Percentiles rank a stretch among this genome's conserved stretches.
phyloP scores from a whole-genome alignment of 148 eudicot genomes.

The Tetragonia tetragonoides region DNA sequence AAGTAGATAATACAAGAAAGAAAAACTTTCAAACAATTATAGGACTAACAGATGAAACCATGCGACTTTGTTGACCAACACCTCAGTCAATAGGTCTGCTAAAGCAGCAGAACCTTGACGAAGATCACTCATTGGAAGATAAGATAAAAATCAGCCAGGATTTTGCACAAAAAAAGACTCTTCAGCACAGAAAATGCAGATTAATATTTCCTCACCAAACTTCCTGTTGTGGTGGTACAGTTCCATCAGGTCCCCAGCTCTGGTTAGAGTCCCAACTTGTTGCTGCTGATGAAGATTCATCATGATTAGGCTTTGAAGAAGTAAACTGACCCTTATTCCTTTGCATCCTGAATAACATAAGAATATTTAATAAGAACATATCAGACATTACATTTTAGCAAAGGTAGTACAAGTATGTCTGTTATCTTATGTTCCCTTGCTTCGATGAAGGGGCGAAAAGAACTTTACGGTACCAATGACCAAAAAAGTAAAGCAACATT shows the following conservation, averaged over 20 bases:
- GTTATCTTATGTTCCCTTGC: neutral
- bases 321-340: constrained; percentile 81
- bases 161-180: neutral
- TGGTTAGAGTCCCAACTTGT: constrained; percentile 70
- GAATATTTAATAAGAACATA: neutral
- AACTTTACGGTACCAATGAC: neutral
- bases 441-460: neutral
- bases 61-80: neutral
- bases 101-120: neutral
- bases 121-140: neutral
- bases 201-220: constrained; percentile 41
- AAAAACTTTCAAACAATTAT: neutral
- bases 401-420: neutral
- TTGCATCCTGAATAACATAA: constrained; percentile 57
- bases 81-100: neutral
- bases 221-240: constrained; percentile 58
- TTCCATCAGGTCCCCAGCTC: constrained; percentile 57
- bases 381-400: neutral
- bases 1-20: neutral
- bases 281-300: constrained; percentile 57
- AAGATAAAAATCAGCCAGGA: neutral
- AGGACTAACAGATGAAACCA: neutral
- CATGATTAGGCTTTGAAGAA: constrained; percentile 57
- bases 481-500: neutral
- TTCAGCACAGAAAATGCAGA: neutral